These are phyloP conservation scores for Podosphaera xanthii DNA, from an alignment of 2,329 filamentous ascomycete genomes.

Conservation along the genomic window DNA sequence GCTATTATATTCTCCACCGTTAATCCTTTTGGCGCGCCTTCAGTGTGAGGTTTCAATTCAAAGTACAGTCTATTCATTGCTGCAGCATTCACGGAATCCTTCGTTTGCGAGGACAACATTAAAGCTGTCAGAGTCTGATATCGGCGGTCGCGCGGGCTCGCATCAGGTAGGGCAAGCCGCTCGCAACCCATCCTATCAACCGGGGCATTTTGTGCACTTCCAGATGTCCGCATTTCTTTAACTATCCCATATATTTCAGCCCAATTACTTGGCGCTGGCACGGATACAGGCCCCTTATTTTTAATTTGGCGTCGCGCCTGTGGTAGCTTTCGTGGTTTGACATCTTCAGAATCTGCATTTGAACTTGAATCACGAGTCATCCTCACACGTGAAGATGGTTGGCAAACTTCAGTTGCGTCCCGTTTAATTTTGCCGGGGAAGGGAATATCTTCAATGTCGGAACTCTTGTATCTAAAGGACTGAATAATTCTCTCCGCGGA, in stretches of 20 bases:
- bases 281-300: slow-evolving; percentile 19
- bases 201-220: slow-evolving; percentile 46
- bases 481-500: too few relatives aligned
- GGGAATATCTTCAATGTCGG: too few relatives aligned
- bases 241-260: slow-evolving; percentile 57
- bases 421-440: too few relatives aligned
- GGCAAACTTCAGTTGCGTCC: too few relatives aligned
- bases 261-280: slow-evolving; percentile 57
- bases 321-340: slow-evolving; percentile 16
- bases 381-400: too few relatives aligned
- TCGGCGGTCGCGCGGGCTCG: slow-evolving; percentile 28
- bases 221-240: slow-evolving; percentile 46
- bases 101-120: slow-evolving; percentile 54
- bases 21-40: slow-evolving; percentile 22
- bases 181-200: slow-evolving; percentile 98
- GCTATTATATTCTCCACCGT: slow-evolving; percentile 39
- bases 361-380: too few relatives aligned
- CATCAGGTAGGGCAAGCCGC: slow-evolving; percentile 35
- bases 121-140: slow-evolving; percentile 47
- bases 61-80: slow-evolving; percentile 44
- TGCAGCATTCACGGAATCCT: slow-evolving; percentile 47
- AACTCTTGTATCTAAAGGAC: too few relatives aligned
- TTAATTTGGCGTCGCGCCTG: slow-evolving; percentile 25
- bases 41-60: slow-evolving; percentile 24
- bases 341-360: too few relatives aligned